Base-by-base conservation (phyloP, 805 yeast species). In the Starmerella floris region DNA sequence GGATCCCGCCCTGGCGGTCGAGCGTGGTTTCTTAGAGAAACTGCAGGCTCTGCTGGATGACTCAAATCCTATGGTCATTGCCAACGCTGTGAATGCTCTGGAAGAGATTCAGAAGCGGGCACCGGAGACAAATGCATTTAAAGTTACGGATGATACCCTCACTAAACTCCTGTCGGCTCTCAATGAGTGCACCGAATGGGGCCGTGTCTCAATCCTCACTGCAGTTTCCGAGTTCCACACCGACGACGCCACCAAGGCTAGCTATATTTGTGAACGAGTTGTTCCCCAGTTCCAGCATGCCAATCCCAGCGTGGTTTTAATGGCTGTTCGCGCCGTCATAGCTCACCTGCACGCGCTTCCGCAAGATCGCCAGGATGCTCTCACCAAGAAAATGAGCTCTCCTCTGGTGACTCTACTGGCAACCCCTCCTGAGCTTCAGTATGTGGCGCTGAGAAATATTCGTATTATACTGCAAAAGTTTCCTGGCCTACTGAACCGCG, bases 131-230 rank as follows among this genome's bases (percentile, higher is more conserved):
- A 54, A 70, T 25, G 69, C 70, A 25, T 60, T 75, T 46, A 60
- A 60, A 17, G 63, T 71, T 45, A 64, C 58, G 40, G 51, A 65
- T 3, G 57, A 60, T 5, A 56, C 62, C 4, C 56, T 73, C 28
- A 65, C 62, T 40, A 81, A 77, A 59, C 70, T 91, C 47, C 66
- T 91, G 47, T 67, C 77, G 52, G 94, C 95, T 13, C 68, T 91
- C 51, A 88, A 88, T 61, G 99, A 91, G 64, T 88, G 97, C 64
- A 87, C 97, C 0, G 99, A 91, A 64, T 91, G 99, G 99, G 98
- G 98, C 10, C 73, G 98, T 56, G 81, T 91, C 51, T 75, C 96
- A 1, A 82, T 91, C 35, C 68, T 91, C 45, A 74, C 82, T 1
- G 85, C 95, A 1, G 64, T 91, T 50, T 70, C 84, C 5, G 87